phyloP scores from a whole-genome alignment of 2,329 filamentous ascomycete species.

The Fusarium lateritium region DNA sequence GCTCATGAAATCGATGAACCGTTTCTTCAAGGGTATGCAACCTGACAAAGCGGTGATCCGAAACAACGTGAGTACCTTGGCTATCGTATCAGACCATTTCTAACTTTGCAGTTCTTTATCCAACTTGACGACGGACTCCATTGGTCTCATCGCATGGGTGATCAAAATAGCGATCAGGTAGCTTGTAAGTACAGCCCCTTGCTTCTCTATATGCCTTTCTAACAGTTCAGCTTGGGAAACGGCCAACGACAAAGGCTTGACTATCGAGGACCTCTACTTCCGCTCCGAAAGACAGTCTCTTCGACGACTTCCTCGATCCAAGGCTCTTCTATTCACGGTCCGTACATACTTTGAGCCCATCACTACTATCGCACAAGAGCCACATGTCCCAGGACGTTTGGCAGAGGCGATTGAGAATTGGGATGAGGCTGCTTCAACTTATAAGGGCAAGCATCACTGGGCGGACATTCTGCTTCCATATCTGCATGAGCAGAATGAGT shows the following conservation, averaged over 20 bases:
- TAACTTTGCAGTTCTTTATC: conserved; percentile 30
- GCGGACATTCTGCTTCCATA: conserved; percentile 31
- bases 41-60: conserved; percentile 35
- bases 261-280: conserved; percentile 36
- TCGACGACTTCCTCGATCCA: conserved; percentile 33
- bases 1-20: conserved; percentile 39
- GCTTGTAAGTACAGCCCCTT: neutral
- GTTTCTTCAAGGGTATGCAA: conserved; percentile 35
- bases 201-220: neutral
- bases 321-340: conserved; percentile 29
- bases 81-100: rapidly evolving
- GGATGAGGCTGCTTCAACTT: conserved; percentile 28
- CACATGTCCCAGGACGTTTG: conserved; percentile 30
- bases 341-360: conserved; percentile 41
- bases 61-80: conserved; percentile 18
- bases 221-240: conserved; percentile 33
- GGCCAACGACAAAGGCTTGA: conserved; percentile 19
- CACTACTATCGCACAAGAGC: conserved; percentile 27
- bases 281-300: conserved; percentile 41
- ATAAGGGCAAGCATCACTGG: conserved; percentile 42
- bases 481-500: conserved; percentile 25
- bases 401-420: conserved; percentile 37
- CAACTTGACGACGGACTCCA: conserved; percentile 41
- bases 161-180: conserved; percentile 24
- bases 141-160: conserved; percentile 41